Conservation (phyloP, 75 land plant genomes). For the Pinus tabuliformis region DNA sequence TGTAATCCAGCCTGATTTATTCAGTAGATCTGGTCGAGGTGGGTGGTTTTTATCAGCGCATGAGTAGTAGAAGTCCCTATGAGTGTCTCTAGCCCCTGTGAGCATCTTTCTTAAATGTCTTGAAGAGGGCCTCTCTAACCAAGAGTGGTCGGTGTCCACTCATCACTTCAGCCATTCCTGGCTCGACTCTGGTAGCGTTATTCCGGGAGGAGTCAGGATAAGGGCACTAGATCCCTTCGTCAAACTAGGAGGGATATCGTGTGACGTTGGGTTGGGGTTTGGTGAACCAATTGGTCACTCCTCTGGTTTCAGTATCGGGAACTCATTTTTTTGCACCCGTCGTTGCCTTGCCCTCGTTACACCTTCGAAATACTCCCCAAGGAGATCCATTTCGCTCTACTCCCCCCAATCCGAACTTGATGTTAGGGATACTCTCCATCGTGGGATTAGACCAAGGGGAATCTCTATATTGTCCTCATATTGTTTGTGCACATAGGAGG, state of each 20-base stretch:
- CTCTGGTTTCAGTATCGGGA: not conserved
- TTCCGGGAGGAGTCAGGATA: not conserved
- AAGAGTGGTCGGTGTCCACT: not conserved
- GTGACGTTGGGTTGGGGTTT: slow-evolving; percentile 2
- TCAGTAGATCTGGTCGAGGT: no score
- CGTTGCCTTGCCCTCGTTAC: not conserved
- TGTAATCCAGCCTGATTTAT: no score
- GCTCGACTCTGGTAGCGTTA: not conserved
- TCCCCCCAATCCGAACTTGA: not conserved
- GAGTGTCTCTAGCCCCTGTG: slow-evolving; percentile 4
- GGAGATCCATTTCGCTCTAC: not conserved
- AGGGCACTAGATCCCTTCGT: not conserved
- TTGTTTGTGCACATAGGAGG: no score
- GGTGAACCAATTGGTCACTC: not conserved
- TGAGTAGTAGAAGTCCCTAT: not conserved
- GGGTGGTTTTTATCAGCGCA: no score
- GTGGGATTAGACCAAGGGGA: not conserved
- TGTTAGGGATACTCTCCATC: not conserved
- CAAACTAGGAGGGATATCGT: not conserved
- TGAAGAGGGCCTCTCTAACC: slow-evolving; percentile 2
- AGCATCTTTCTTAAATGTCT: not conserved
- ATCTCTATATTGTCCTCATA: not conserved
- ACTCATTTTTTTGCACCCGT: not conserved
- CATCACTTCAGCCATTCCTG: not conserved
- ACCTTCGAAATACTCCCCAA: not conserved